Evolutionary conservation across 2,329 filamentous ascomycete genomes (phyloP).

Genomic region (Curvularia spicifera): DNA sequence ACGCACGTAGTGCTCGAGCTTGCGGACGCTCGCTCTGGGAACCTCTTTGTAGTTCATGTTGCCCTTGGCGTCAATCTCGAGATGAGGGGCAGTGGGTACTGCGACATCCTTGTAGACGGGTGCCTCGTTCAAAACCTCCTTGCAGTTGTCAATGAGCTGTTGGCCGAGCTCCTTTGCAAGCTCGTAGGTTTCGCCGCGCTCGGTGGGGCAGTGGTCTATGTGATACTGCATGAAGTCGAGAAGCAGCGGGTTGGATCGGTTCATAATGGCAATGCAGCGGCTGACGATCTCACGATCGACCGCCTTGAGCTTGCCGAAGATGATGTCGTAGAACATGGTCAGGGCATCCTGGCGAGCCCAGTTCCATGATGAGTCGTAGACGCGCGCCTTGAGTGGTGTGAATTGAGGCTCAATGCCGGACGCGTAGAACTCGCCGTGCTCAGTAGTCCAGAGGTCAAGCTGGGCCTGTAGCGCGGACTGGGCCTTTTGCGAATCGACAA

Average conservation of each 20-base stretch:
- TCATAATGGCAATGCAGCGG: conserved; percentile 99
- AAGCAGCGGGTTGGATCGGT: conserved; percentile 92
- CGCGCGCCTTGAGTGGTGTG: conserved; percentile 88
- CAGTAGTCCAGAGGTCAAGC: conserved; percentile 90
- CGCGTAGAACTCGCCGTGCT: conserved; percentile 97
- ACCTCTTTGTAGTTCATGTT: conserved; percentile 92
- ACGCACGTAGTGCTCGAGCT: conserved; percentile 97
- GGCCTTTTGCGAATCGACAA: conserved; percentile 81
- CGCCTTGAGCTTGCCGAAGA: conserved; percentile 90
- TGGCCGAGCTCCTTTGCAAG: conserved; percentile 94
- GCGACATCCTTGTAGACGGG: conserved; percentile 97
- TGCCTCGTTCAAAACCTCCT: conserved; percentile 80
- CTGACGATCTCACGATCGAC: conserved; percentile 98
- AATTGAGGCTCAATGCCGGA: conserved; percentile 93
- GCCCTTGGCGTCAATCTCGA: conserved; percentile 88
- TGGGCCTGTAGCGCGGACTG: conserved; percentile 89
- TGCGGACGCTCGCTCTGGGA: conserved; percentile 85
- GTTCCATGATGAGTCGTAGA: conserved; percentile 99
- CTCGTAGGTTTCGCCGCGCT: conserved; percentile 95
- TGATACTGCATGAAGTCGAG: conserved; percentile 99
- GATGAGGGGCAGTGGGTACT: conserved; percentile 87
- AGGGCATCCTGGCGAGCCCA: conserved; percentile 98
- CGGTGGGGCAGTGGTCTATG: conserved; percentile 97
- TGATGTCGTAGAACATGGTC: conserved; percentile 99
- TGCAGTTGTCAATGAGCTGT: conserved; percentile 97